phyloP scores from a whole-genome alignment of 2,329 filamentous ascomycete species.

The Phyllosticta citribraziliensis region DNA sequence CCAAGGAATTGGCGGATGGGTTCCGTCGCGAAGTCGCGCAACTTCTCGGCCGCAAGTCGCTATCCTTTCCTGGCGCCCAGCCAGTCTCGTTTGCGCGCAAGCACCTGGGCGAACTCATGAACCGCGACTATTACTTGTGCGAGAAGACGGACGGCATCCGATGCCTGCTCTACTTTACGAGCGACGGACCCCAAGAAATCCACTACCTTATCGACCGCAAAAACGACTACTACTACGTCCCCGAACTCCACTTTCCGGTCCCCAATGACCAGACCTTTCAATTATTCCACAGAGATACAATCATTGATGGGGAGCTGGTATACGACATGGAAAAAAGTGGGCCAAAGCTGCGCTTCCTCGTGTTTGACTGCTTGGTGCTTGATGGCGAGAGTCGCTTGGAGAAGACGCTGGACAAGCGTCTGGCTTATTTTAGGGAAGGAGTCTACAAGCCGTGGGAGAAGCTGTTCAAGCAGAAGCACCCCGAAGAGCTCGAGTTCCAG shows the following conservation, averaged over 20 bases:
- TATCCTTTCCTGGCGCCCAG: constrained; percentile 77
- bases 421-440: constrained; percentile 74
- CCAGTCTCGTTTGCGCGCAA: constrained; percentile 81
- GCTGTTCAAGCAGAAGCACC: constrained; percentile 48
- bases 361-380: constrained; percentile 85
- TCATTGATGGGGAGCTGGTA: constrained; percentile 90
- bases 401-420: constrained; percentile 74
- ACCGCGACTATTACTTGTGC: constrained; percentile 89
- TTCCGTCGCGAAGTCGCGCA: constrained; percentile 66
- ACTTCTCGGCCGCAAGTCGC: constrained; percentile 60
- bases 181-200: constrained; percentile 50
- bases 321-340: constrained; percentile 58
- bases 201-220: constrained; percentile 95
- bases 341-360: constrained; percentile 66
- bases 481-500: constrained; percentile 58
- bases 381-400: constrained; percentile 68
- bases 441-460: constrained; percentile 62
- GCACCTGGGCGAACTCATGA: constrained; percentile 73
- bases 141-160: constrained; percentile 97
- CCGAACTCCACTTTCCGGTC: constrained; percentile 70
- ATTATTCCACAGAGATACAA: constrained; percentile 66
- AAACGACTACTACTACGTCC: constrained; percentile 90
- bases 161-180: constrained; percentile 84
- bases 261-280: constrained; percentile 47
- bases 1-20: constrained; percentile 20